Percentiles rank a stretch among this genome's conserved stretches.
Conservation (phyloP, 1,284 basidiomycete species). For the Rhodotorula mucilaginosa region DNA sequence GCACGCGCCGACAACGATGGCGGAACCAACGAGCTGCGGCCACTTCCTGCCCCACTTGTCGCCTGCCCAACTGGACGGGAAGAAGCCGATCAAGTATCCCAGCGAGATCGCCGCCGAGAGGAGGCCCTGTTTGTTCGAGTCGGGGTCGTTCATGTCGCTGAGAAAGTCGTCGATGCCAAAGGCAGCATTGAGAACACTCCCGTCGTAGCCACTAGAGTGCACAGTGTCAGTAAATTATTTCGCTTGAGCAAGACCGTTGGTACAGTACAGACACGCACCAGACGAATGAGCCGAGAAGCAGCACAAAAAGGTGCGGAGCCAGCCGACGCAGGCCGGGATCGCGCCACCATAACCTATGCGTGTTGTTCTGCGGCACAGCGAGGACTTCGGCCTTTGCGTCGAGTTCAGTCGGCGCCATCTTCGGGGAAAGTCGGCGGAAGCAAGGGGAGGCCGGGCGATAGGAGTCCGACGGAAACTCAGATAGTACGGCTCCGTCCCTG, state of each 20-base stretch:
- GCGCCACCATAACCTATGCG: constrained; percentile 17
- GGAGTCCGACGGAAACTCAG: too few species aligned
- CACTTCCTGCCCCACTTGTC: constrained; percentile 24
- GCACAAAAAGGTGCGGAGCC: constrained; percentile 2
- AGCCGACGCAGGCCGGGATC: constrained; percentile 22
- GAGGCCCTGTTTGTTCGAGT: constrained; percentile 19
- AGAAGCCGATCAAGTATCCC: constrained; percentile 18
- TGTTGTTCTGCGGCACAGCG: constrained; percentile 10
- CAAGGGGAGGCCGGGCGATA: background rate
- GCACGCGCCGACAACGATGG: constrained; percentile 41
- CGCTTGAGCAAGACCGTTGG: background rate
- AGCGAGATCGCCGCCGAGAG: constrained; percentile 25
- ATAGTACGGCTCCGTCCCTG: too few species aligned
- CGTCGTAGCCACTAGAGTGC: constrained; percentile 10
- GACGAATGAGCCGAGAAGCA: constrained; percentile 21
- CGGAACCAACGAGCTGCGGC: constrained; percentile 38
- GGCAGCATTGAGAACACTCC: constrained; percentile 4
- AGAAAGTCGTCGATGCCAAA: constrained; percentile 6
- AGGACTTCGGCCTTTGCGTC: background rate
- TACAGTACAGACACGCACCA: background rate
- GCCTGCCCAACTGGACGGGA: constrained; percentile 13
- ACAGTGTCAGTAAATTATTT: too few species aligned
- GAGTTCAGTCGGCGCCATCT: background rate
- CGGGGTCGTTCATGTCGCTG: constrained; percentile 20
- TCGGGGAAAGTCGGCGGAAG: background rate